Conservation (phyloP, 805 yeast species). For the Hanseniaspora singularis region DNA sequence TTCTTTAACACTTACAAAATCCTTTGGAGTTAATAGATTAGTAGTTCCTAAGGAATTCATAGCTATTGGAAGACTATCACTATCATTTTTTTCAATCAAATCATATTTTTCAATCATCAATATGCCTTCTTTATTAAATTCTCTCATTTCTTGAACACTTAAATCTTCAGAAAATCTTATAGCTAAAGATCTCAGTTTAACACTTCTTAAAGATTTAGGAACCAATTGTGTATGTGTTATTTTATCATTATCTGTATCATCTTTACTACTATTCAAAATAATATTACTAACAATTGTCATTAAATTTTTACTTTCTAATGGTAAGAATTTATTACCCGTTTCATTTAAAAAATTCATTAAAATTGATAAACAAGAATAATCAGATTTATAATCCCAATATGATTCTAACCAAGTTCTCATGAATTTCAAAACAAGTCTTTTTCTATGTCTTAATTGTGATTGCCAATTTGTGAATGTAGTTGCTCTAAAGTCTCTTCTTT, state of each 20-base stretch:
- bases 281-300: conserved; percentile 52
- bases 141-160: not conserved
- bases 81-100: conserved; percentile 34
- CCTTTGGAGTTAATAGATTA: conserved; percentile 29
- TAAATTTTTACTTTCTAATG: conserved; percentile 51
- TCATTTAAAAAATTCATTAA: conserved; percentile 70
- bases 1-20: conserved; percentile 33
- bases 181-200: conserved; percentile 6
- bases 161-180: conserved; percentile 12
- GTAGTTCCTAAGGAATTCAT: conserved; percentile 28
- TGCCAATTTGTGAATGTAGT: conserved; percentile 20
- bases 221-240: conserved; percentile 18
- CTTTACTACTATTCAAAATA: conserved; percentile 30
- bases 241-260: conserved; percentile 18
- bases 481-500: conserved; percentile 25
- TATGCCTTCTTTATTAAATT: conserved; percentile 28
- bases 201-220: conserved; percentile 16
- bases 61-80: conserved; percentile 29
- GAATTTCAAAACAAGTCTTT: conserved; percentile 54
- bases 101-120: conserved; percentile 46
- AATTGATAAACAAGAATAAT: conserved; percentile 51
- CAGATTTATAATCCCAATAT: conserved; percentile 63
- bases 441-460: conserved; percentile 43
- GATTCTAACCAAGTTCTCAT: conserved; percentile 82
- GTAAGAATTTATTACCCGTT: conserved; percentile 48